Evolutionary conservation across 2,329 filamentous ascomycete genomes (phyloP).

Genomic region (Pyrenophora tritici-repentis): DNA sequence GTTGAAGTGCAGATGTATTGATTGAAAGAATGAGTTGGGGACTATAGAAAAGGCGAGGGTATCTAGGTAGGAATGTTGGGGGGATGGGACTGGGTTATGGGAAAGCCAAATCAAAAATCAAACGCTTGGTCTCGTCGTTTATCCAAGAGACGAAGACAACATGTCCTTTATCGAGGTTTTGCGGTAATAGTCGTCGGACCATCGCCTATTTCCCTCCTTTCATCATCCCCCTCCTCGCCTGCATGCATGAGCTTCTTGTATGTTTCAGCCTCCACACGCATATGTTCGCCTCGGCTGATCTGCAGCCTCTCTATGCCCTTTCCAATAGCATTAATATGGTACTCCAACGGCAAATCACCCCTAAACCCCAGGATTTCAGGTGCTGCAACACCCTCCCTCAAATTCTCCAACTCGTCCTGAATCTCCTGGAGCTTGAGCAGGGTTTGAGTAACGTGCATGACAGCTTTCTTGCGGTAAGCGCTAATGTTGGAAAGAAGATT

Average conservation of each 20-base stretch:
- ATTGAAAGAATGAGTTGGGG: neutral
- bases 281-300: slow-evolving; percentile 63
- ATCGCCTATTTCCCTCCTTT: slow-evolving; percentile 19
- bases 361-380: slow-evolving; percentile 64
- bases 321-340: slow-evolving; percentile 77
- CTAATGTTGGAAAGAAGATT: slow-evolving; percentile 68
- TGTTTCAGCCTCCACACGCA: slow-evolving; percentile 63
- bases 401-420: slow-evolving; percentile 69
- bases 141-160: neutral
- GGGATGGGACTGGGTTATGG: neutral
- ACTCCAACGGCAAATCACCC: slow-evolving; percentile 65
- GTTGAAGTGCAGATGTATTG: slow-evolving; percentile 52
- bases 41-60: neutral
- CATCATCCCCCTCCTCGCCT: slow-evolving; percentile 9
- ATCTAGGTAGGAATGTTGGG: slow-evolving; percentile 6
- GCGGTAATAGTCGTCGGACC: slow-evolving; percentile 19
- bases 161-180: neutral
- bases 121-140: neutral
- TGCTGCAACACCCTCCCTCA: slow-evolving; percentile 71
- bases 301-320: slow-evolving; percentile 74
- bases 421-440: slow-evolving; percentile 77
- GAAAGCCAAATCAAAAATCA: neutral
- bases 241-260: slow-evolving; percentile 27
- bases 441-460: slow-evolving; percentile 70
- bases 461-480: slow-evolving; percentile 67